Conservation (phyloP, 805 yeast species). For the Suhomyces xylopsoci region DNA sequence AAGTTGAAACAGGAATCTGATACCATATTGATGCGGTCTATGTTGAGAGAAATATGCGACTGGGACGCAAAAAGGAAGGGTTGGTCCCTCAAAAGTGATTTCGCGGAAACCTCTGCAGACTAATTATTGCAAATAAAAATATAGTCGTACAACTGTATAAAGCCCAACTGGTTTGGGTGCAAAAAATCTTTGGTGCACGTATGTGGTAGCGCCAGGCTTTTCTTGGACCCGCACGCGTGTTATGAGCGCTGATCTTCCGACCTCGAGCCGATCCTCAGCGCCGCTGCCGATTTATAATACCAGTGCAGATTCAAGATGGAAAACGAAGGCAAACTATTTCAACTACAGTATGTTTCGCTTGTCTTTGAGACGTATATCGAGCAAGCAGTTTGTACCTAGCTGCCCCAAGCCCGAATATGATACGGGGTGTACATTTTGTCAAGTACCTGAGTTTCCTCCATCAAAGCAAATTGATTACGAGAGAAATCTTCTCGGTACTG, state of each 20-base stretch:
- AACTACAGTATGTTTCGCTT: background rate
- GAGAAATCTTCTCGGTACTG: slow-evolving; percentile 45
- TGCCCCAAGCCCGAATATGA: slow-evolving; percentile 54
- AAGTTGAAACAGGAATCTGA: slow-evolving; percentile 42
- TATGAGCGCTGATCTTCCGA: background rate
- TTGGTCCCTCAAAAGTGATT: slow-evolving; percentile 55
- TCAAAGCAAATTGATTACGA: slow-evolving; percentile 40
- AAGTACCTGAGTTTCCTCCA: slow-evolving; percentile 36
- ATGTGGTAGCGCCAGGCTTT: background rate
- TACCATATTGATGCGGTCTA: slow-evolving; percentile 59
- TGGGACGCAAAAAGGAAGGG: slow-evolving; percentile 62
- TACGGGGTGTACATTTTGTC: slow-evolving; percentile 63
- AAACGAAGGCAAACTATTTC: background rate
- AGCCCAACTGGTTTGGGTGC: background rate
- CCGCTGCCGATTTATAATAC: background rate
- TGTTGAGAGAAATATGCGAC: slow-evolving; percentile 62
- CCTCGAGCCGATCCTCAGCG: background rate
- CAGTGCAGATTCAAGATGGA: background rate
- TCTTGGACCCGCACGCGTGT: background rate
- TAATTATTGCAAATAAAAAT: background rate
- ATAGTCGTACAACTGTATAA: background rate
- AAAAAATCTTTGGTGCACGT: background rate
- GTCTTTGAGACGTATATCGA: background rate
- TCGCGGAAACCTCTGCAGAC: background rate
- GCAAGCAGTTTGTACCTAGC: slow-evolving; percentile 2